Base-by-base conservation (phyloP, 2,329 filamentous ascomycete species). In the Cytospora paraplurivora region DNA sequence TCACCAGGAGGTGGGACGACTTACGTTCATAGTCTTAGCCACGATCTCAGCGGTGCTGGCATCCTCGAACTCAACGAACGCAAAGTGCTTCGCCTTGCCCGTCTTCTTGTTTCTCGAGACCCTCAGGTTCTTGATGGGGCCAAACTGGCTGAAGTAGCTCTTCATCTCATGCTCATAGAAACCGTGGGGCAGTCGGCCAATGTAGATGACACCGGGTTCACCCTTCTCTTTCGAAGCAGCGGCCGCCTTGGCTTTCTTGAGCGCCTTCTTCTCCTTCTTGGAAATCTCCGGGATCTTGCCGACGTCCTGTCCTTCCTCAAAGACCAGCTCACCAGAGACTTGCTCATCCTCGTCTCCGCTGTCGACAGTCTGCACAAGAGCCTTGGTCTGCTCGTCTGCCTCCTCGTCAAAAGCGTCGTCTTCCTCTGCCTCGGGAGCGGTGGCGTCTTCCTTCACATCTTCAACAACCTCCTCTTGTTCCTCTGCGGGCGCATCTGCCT, bases 81-180 rank as follows among this genome's bases (percentile, higher is more conserved):
- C 95, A 73, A 90, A 96, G 81, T 98, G 95, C 81, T 95, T 96
- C 75, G 90, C 93, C 64, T 87, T 87, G 62, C 95, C 95, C 1
- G 93, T 98, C 76, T 90, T 90, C 77, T 91, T 92, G 82, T 97
- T 98, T 71, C 95, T 89, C 34, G 93, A 95, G 52, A 99, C 83
- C 67, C 94, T 88, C 63, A 97, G 83, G 62, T 78, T 87, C 59
- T 82, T 85, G 71, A 99, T 92, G 15, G 86, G 81, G 69, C 95
- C 95, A 70, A 99, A 99, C 76, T 99, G 95, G 61, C 88, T 85
- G 74, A 98, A 96, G 82, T 98, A 99, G 68, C 88, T 87, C 70
- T 87, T 88, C 90, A 99, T 96, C 79, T 98, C 90, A 72, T 93
- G 86, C 79, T 99, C 95, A 82, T 94, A 98, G 86, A 99, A 99